Evolutionary conservation across 495 filamentous ascomycete species (phyloP).

Genomic region (Hypoxylon fragiforme): DNA sequence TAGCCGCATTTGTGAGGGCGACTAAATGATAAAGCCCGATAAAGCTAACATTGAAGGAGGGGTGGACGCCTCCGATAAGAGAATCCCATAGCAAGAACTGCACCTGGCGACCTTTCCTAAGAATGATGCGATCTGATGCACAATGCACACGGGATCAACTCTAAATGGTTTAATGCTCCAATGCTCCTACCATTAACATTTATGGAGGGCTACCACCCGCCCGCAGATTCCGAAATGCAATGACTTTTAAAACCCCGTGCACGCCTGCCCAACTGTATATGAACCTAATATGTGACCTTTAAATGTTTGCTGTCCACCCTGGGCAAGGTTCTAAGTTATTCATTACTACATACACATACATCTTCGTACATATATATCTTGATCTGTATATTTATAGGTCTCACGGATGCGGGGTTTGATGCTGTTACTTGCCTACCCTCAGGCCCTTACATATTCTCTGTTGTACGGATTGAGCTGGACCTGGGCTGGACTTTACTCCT

Average conservation of each 20-base stretch:
- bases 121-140: slow-evolving; percentile 21
- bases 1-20: slow-evolving; percentile 17
- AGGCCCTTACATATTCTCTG: slow-evolving; percentile 4
- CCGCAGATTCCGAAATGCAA: slow-evolving; percentile 21
- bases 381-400: too few relatives aligned
- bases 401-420: slow-evolving; percentile 24
- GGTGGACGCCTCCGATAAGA: slow-evolving; percentile 20
- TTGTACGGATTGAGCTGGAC: slow-evolving; percentile 12
- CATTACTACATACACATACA: too few relatives aligned
- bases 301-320: too few relatives aligned
- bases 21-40: slow-evolving; percentile 10
- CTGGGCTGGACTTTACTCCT: slow-evolving; percentile 17
- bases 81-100: slow-evolving; percentile 6
- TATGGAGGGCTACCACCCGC: too few relatives aligned
- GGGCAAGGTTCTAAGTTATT: too few relatives aligned
- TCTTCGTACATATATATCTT: too few relatives aligned
- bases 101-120: slow-evolving; percentile 4
- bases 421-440: slow-evolving; percentile 3
- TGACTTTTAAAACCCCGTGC: slow-evolving; percentile 9
- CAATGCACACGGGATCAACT: slow-evolving; percentile 34
- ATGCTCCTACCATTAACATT: too few relatives aligned
- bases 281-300: background rate
- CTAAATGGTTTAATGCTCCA: slow-evolving; percentile 18
- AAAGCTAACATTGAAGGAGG: background rate
- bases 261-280: slow-evolving; percentile 21